Evolutionary conservation across 1,284 basidiomycete species (phyloP), one percentile per base, ranked within the genome.

Genomic region (Coniferiporia sulphurascens): DNA sequence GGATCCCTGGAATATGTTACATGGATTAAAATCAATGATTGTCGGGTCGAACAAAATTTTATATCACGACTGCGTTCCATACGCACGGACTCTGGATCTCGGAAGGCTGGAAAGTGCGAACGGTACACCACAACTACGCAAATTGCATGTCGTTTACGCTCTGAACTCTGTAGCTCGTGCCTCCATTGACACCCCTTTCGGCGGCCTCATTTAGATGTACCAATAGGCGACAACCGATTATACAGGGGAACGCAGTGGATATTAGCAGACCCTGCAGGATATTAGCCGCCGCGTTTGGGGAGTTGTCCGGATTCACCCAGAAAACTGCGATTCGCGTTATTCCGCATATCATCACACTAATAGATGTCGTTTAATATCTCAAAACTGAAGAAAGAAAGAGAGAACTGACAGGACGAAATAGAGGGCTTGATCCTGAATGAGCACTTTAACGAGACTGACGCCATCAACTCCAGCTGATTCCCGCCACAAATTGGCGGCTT

Each of bases 361-460:
- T 12, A 43, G 8, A 13, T 43, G 2, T 3, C 41, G 41, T 27
- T 27, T 3, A 27, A 43, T 43, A 2, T 2, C 12, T 7, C 10
- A 43, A 8, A 13, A n/a, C 41, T 27, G 27, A 13, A 43, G 10
- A 43, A 13, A 43, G 7, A 43, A 13, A n/a, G n/a, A 43, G 41
- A 48, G n/a, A 36, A 15, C 27, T 36, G 4, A 56, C 55, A 56
- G 21, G 32, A 56, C 22, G n/a, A 56, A 48, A 17, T 56, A 56
- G 19, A 56, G 8, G 9, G 21, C 13, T 35, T 56, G 55, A 38
- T 38, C 51, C 17, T 17, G 35, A 17, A 36, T 38, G 35, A 52
- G 51, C 5, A 52, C 34, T 38, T 52, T 52, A 6, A 41, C 32
- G 21, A 38, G 51, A 13, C 17, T 17, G 12, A 52, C 15, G 12